Base-by-base conservation (phyloP, 805 yeast genomes). In the Monosporozyma yasuniensis region DNA sequence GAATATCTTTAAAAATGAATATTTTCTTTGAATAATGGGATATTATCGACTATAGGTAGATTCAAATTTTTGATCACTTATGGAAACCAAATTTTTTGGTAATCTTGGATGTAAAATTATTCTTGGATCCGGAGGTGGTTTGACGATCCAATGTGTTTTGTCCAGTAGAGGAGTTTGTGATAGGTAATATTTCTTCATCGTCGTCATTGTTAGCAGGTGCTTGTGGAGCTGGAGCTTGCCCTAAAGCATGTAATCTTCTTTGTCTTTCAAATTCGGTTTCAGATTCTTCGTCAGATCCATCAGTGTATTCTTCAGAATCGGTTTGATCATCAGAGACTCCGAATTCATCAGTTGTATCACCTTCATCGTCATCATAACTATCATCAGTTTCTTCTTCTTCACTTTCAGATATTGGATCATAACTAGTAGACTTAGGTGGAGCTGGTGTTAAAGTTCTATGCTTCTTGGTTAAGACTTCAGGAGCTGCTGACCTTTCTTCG, bases 201-300 rank as follows among this genome's bases (percentile, higher is more conserved):
- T 77, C 80, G 46, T 72, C 74, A 14, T 67, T 69, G 46, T 69
- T 63, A 51, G 76, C 69, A 27, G 69, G 65, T 3, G 68, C 71
- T 7, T 67, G 58, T 21, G 65, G 61, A 18, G 35, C 27, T 21
- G 48, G 14, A 10, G 32, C 7, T 44, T 66, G 64, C 2, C 83
- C 83, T 52, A 79, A 65, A 0, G 83, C 83, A 4, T 78, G 76
- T 50, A 84, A 64, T 51, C 90, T 73, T 57, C 90, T 75, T 38
- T 72, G 70, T 50, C 78, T 74, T 62, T 84, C 90, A 22, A 80
- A 78, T n/a, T 73, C 83, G 0, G 88, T 82, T 61, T 84, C 90
- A 3, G 57, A 56, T 34, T 66, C 66, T 28, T 52, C 61, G 21
- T 54, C 67, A n/a, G 59, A 69, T n/a, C 56, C 66, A 19, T 56